Conservation (phyloP, 2,329 filamentous ascomycete species). For the Ophiostoma novo-ulmi region DNA sequence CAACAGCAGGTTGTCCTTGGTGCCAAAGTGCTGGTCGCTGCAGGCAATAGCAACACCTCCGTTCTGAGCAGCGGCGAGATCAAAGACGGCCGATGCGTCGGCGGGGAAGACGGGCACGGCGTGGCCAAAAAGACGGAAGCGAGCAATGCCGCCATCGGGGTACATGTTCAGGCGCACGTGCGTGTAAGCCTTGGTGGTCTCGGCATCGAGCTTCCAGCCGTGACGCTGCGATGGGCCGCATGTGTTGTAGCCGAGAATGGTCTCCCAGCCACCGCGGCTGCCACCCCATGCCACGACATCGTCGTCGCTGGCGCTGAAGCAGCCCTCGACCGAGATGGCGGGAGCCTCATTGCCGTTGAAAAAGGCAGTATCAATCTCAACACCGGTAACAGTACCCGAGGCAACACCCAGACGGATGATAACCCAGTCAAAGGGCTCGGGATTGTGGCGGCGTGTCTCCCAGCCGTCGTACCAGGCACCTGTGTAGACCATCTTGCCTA, state of each 20-base stretch:
- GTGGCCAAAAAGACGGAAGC: conserved; percentile 71
- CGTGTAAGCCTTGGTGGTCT: conserved; percentile 64
- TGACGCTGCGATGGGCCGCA: conserved; percentile 71
- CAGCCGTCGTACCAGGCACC: conserved; percentile 68
- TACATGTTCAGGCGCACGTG: conserved; percentile 81
- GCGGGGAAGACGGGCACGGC: conserved; percentile 71
- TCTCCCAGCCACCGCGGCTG: conserved; percentile 60
- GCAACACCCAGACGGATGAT: conserved; percentile 62
- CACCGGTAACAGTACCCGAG: conserved; percentile 65
- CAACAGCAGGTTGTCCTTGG: conserved; percentile 47
- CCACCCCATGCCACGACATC: conserved; percentile 60
- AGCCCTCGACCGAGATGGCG: conserved; percentile 70
- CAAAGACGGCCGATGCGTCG: conserved; percentile 60
- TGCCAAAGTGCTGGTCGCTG: conserved; percentile 80
- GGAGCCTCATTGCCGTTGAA: conserved; percentile 81
- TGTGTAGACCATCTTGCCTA: conserved; percentile 63
- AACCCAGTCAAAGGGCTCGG: conserved; percentile 61
- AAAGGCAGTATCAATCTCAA: conserved; percentile 76
- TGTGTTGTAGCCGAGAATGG: conserved; percentile 62
- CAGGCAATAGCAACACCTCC: conserved; percentile 70
- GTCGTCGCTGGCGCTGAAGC: conserved; percentile 52
- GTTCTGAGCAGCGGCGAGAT: conserved; percentile 73
- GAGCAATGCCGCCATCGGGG: conserved; percentile 75
- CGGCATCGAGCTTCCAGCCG: conserved; percentile 60
- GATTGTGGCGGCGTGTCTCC: conserved; percentile 64